Evolutionary conservation across 2,329 filamentous ascomycete species (phyloP).

Genomic region (Aspergillus sp.): DNA sequence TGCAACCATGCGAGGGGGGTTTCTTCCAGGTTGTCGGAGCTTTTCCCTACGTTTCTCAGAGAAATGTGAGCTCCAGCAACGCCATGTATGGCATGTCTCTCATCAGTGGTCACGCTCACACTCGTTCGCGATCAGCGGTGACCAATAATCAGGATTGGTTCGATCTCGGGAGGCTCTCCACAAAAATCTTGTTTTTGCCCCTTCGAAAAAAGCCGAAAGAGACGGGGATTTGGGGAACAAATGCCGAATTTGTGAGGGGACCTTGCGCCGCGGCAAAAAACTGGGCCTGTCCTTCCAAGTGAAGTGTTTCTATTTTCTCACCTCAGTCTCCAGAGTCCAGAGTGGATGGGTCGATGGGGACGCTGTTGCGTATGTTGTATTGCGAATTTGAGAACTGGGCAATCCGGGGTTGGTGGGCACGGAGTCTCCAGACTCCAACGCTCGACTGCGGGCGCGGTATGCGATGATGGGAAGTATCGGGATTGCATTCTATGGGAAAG

Average conservation of each 20-base stretch:
- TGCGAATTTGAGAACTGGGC: background rate
- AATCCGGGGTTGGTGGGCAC: background rate
- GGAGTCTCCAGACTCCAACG: background rate
- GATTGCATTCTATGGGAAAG: background rate
- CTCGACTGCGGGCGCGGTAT: background rate
- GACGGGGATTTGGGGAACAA: background rate
- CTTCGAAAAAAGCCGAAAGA: background rate
- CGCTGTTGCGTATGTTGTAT: too few species aligned
- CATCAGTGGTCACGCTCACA: conserved; percentile 3
- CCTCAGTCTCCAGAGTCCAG: background rate
- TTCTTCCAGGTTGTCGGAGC: background rate
- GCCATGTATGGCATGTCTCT: background rate
- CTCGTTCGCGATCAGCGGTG: conserved; percentile 16
- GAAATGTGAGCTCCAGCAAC: background rate
- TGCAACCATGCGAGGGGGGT: background rate
- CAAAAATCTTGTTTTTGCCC: conserved; percentile 15
- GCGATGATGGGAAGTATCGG: background rate
- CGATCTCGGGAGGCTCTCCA: conserved; percentile 9
- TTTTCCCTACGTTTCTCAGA: background rate
- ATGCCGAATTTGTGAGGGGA: background rate
- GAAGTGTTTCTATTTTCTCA: background rate
- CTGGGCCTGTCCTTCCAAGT: background rate
- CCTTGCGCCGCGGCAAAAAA: background rate
- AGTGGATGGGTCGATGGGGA: background rate
- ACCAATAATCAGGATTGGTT: conserved; percentile 13